Conservation (phyloP, 2,329 filamentous ascomycete species). For the Hyphodiscus sp. region DNA sequence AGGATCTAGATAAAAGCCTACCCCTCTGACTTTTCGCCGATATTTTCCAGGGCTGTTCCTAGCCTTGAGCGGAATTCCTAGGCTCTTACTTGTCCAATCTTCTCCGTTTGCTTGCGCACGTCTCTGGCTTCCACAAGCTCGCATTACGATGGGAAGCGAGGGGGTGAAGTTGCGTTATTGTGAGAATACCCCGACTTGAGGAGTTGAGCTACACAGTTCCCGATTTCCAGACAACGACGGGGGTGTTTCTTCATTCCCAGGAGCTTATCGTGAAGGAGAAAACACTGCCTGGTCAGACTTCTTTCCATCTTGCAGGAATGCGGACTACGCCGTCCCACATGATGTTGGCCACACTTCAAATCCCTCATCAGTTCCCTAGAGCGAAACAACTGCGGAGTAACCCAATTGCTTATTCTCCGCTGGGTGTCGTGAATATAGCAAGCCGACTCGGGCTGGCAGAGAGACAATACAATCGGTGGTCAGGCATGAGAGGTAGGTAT, state of each 20-base stretch:
- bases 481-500: not conserved
- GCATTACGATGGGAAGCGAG: constrained; percentile 9
- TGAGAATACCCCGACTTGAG: too few species aligned
- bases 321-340: not conserved
- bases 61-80: constrained; percentile 1
- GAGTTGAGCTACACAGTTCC: too few species aligned
- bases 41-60: constrained; percentile 11
- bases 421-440: not conserved
- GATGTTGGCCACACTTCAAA: not conserved
- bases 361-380: not conserved
- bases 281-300: not conserved
- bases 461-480: not conserved
- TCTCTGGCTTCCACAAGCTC: constrained; percentile 18
- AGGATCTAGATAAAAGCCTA: not conserved
- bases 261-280: not conserved
- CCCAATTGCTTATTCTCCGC: not conserved
- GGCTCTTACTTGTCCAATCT: constrained; percentile 2
- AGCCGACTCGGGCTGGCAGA: too few species aligned
- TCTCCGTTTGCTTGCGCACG: constrained; percentile 18
- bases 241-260: not conserved
- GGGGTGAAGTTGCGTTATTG: not conserved
- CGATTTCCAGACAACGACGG: too few species aligned
- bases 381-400: not conserved
- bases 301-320: not conserved
- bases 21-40: constrained; percentile 4